Evolutionary conservation across 1,139 yeast genomes (phyloP).

Genomic region (Pichiaceae sp.): DNA sequence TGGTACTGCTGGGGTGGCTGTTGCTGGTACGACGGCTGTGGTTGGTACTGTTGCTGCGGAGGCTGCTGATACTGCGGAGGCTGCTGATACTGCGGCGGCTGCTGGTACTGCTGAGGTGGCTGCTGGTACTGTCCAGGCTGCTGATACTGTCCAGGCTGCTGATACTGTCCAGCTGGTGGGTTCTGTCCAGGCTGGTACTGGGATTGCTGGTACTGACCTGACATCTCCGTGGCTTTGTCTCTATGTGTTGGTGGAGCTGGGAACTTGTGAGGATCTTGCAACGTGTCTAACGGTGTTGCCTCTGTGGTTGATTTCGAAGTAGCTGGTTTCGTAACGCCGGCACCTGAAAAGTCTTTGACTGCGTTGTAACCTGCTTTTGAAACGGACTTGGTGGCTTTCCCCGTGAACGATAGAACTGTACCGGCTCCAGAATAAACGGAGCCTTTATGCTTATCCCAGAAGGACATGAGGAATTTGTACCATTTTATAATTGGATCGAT

Average conservation of each 20-base stretch:
- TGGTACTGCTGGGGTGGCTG: neutral
- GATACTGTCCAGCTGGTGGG: conserved; percentile 2
- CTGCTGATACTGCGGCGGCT: conserved; percentile 4
- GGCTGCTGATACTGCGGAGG: conserved; percentile 1
- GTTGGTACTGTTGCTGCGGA: neutral
- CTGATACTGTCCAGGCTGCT: conserved; percentile 4
- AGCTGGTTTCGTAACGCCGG: conserved; percentile 13
- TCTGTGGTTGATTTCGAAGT: conserved; percentile 7
- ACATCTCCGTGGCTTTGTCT: conserved; percentile 8
- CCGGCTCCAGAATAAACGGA: conserved; percentile 32
- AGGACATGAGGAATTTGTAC: conserved; percentile 25
- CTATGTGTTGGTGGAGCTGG: conserved; percentile 34
- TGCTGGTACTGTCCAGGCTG: conserved; percentile 4
- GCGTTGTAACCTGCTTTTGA: conserved; percentile 39
- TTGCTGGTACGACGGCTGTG: neutral
- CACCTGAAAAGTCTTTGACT: conserved; percentile 33
- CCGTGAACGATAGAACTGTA: conserved; percentile 32
- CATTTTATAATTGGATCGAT: too few species aligned
- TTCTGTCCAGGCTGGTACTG: conserved; percentile 3
- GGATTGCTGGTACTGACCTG: neutral
- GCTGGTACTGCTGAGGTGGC: conserved; percentile 1
- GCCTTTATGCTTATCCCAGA: conserved; percentile 49
- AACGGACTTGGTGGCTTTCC: conserved; percentile 31
- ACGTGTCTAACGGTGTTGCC: conserved; percentile 11
- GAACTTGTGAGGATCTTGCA: conserved; percentile 24